Conservation (phyloP, 2,329 filamentous ascomycete species). For the Penicillium hesseltinei region DNA sequence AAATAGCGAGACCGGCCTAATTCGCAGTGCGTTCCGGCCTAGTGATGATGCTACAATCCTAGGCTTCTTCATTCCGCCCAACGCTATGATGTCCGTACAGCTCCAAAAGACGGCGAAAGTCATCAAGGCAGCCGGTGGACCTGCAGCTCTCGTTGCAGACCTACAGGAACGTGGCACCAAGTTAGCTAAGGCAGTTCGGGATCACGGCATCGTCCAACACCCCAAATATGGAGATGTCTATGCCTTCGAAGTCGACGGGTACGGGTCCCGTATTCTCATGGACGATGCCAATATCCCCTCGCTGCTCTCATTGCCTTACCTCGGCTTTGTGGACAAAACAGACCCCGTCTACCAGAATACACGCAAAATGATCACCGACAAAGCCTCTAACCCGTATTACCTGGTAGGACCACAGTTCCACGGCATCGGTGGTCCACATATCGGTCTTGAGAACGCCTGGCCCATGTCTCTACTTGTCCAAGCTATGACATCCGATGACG, state of each 20-base stretch:
- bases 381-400: constrained; percentile 82
- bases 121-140: constrained; percentile 58
- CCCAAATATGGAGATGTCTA: constrained; percentile 58
- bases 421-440: constrained; percentile 79
- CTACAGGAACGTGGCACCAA: constrained; percentile 58
- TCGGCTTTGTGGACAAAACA: constrained; percentile 57
- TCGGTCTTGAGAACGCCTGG: constrained; percentile 90
- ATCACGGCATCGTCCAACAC: constrained; percentile 68
- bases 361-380: constrained; percentile 73
- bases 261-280: constrained; percentile 61
- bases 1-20: constrained; percentile 75
- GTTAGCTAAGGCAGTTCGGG: constrained; percentile 75
- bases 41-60: constrained; percentile 94
- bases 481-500: constrained; percentile 81
- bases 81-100: constrained; percentile 94
- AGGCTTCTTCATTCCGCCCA: constrained; percentile 91
- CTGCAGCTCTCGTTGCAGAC: constrained; percentile 50
- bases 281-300: constrained; percentile 66
- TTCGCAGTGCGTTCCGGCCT: constrained; percentile 89
- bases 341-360: constrained; percentile 84
- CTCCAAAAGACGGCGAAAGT: constrained; percentile 70
- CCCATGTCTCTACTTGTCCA: constrained; percentile 93
- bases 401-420: constrained; percentile 72
- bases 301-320: constrained; percentile 57
- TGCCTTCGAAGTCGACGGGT: constrained; percentile 65